These are phyloP conservation scores for Naganishia liquefaciens DNA, from an alignment of 1,284 basidiomycete genomes.

Conservation along the genomic window DNA sequence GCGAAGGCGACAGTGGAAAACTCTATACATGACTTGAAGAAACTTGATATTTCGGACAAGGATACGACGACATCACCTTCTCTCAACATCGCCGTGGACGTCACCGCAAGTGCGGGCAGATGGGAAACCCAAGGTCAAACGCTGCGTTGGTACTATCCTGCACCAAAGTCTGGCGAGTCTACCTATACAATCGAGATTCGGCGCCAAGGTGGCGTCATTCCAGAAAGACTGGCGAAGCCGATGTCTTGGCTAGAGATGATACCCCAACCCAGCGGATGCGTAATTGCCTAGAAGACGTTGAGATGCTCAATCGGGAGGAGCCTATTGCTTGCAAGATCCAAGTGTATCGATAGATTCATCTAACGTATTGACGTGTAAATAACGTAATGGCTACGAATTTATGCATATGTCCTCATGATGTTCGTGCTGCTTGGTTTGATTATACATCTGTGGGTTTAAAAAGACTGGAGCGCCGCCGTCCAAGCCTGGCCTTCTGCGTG, in stretches of 20 bases:
- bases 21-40: slow-evolving; percentile 28
- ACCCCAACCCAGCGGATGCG: slow-evolving; percentile 18
- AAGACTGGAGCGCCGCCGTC: slow-evolving; percentile 19
- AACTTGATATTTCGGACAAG: slow-evolving; percentile 31
- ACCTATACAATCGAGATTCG: slow-evolving; percentile 68
- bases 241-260: slow-evolving; percentile 28
- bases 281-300: slow-evolving; percentile 11
- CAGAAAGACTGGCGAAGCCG: slow-evolving; percentile 37
- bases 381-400: not conserved
- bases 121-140: slow-evolving; percentile 68
- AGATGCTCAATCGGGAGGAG: not conserved
- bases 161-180: slow-evolving; percentile 33
- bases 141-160: slow-evolving; percentile 81
- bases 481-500: slow-evolving; percentile 20
- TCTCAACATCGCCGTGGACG: slow-evolving; percentile 56
- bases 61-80: slow-evolving; percentile 31
- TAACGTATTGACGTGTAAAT: not conserved
- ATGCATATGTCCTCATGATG: not conserved
- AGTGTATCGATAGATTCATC: not conserved
- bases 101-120: slow-evolving; percentile 66
- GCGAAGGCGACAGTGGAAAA: slow-evolving; percentile 25
- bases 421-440: not conserved
- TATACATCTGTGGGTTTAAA: slow-evolving; percentile 15
- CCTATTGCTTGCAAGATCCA: too few relatives aligned
- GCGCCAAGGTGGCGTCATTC: slow-evolving; percentile 65